phyloP scores from a whole-genome alignment of 1,139 yeast species.

The Pichia sp. region DNA sequence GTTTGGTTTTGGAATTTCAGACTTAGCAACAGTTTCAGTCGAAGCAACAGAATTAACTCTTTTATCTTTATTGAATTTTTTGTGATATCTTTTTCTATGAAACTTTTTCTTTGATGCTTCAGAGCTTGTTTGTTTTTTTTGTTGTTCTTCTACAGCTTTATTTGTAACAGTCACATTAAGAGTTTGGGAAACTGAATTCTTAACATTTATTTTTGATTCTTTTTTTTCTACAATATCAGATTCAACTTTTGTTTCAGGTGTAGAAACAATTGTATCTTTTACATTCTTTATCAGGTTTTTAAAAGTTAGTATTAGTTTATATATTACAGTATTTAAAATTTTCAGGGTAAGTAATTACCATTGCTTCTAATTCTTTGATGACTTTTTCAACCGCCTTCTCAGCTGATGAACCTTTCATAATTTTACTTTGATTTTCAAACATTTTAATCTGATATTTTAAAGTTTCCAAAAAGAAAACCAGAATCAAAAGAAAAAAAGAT shows the following conservation, averaged over 20 bases:
- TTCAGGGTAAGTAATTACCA: background rate
- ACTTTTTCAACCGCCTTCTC: slow-evolving; percentile 1
- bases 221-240: too few relatives aligned
- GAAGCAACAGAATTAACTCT: background rate
- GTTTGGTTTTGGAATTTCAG: background rate
- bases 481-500: background rate
- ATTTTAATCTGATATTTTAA: background rate
- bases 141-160: background rate
- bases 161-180: too few relatives aligned
- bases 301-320: background rate
- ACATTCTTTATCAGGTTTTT: background rate
- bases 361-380: slow-evolving; percentile 3
- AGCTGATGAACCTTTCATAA: background rate
- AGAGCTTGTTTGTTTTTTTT: background rate
- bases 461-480: too few relatives aligned
- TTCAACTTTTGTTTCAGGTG: too few relatives aligned
- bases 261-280: background rate
- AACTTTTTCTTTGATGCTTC: background rate
- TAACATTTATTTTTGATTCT: too few relatives aligned
- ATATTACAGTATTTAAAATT: background rate
- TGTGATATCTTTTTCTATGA: background rate
- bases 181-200: too few relatives aligned
- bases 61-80: background rate
- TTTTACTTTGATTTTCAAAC: background rate
- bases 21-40: background rate